Base-by-base conservation (phyloP, 2,329 filamentous ascomycete genomes). In the Mycosphaerelloides madeirae region DNA sequence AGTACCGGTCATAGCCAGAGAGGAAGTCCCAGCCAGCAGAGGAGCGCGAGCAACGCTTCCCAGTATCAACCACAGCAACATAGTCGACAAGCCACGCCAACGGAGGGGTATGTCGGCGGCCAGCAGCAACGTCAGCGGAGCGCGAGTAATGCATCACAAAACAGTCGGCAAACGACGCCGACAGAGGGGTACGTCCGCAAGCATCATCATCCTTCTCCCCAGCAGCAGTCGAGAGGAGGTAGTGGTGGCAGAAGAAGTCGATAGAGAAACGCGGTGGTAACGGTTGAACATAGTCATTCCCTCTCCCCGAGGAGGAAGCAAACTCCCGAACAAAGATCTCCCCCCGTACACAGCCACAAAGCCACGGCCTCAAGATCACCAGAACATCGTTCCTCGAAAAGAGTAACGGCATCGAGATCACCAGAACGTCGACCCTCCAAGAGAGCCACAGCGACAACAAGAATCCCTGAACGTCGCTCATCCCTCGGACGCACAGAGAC, bases 101-200 rank as follows among this genome's bases (percentile, higher is more conserved):
- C 54, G 40, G 57, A 61, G 52, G 57, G 57, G 53, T 62, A 60
- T 46, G 58, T 60, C 22, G 41, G 56, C 43, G n/a, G n/a, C n/a
- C n/a, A n/a, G n/a, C n/a, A n/a, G n/a, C n/a, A n/a, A n/a, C 47
- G 19, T 41, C 38, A 35, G 37, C 39, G 28, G 22, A 5, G 22
- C 9, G 22, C 22, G 9, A 25, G 14, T 14, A 25, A 32, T 34
- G 20, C 31, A 16, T 38, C 18, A 41, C 19, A 13, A n/a, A 50
- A 57, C 22, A 61, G 58, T 46, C 52, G 59, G 22, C 57, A 60
- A 43, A 45, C 48, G 13, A 60, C 58, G 43, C 57, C 58, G 16
- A 48, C 54, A 42, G 57, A 61, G 52, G 57, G 57, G 54, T 62
- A 60, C 46, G 58, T 60, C 28, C 43, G 56, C 43, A 46, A 20